Conservation (phyloP, 2,329 filamentous ascomycete species). For the Drechslera avenae region DNA sequence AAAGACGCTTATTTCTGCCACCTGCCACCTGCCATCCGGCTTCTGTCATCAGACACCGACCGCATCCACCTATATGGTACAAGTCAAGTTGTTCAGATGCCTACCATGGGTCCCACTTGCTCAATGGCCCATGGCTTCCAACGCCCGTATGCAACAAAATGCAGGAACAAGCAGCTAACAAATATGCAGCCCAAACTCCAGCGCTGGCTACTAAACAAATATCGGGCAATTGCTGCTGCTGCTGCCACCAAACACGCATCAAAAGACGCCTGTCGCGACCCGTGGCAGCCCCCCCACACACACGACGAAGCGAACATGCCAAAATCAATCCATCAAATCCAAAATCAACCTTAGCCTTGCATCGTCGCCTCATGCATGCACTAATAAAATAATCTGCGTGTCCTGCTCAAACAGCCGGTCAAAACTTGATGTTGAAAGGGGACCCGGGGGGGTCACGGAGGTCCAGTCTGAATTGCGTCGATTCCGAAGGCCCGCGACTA, state of each 20-base stretch:
- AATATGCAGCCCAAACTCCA: constrained; percentile 39
- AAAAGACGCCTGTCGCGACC: constrained; percentile 44
- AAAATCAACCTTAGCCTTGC: constrained; percentile 24
- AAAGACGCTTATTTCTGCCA: constrained; percentile 11
- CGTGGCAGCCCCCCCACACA: constrained; percentile 38
- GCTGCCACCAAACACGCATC: constrained; percentile 39
- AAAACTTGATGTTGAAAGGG: constrained; percentile 48
- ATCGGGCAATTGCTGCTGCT: constrained; percentile 29
- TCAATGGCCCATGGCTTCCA: constrained; percentile 13
- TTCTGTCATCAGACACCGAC: neutral
- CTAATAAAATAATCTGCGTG: neutral
- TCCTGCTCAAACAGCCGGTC: constrained; percentile 19
- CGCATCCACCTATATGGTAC: constrained; percentile 31
- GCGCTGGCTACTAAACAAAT: constrained; percentile 38
- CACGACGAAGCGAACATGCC: constrained; percentile 34
- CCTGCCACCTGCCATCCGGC: no score
- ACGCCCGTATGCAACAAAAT: constrained; percentile 31
- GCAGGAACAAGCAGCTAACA: constrained; percentile 28
- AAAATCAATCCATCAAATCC: constrained; percentile 30
- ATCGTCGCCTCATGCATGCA: constrained; percentile 30
- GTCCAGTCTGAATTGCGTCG: constrained; percentile 42
- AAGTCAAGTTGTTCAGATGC: constrained; percentile 24
- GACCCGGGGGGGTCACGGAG: constrained; percentile 45
- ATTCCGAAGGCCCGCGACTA: constrained; percentile 38
- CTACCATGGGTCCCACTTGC: constrained; percentile 8